Evolutionary conservation across 2,329 filamentous ascomycete genomes (phyloP), one percentile per base, ranked within the genome.

Genomic region (Rhytidhysteron rufulum): DNA sequence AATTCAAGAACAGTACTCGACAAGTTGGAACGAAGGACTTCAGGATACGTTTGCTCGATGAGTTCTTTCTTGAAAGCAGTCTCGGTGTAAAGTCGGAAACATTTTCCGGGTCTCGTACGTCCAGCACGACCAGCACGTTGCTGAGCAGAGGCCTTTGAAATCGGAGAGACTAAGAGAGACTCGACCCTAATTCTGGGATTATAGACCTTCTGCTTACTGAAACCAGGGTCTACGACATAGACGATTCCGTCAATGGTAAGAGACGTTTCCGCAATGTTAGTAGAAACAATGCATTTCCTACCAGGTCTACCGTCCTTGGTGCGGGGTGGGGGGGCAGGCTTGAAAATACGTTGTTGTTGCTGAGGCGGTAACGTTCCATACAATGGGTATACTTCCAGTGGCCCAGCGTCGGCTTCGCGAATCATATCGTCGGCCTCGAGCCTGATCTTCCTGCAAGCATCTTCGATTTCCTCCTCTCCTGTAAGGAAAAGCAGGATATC

Each of bases 131-230:
- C 94, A 48, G 94, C 94, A 65, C 94, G 80, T 70, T 98, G 93
- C 65, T 96, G 88, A 8, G 94, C 93, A 1, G 93, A 97, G 18
- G 93, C 93, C 67, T 96, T 97, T 43, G 90, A 97, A 53, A 98
- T 97, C 17, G 93, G 90, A 3, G 93, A 96, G 4, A 98, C 91
- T n/a, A 98, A 76, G 6, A 98, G 78, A 1, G 93, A 97, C 69
- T 98, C 93, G 49, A 98, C 90, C 66, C 93, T 83, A 55, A 95
- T 94, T 45, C 93, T 83, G 17, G 93, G 91, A 67, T 98, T 97
- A 75, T 97, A 98, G 48, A 97, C 93, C 70, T 97, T 98, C 61
- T 98, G 93, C 73, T 98, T 98, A 72, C 89, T 95, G 73, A 98
- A 98, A 25, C 93, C 93, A 2, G 93, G 91, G 59, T 98, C 93